Base-by-base conservation (phyloP, 2,329 filamentous ascomycete species). In the Conoideocrella luteorostrata region DNA sequence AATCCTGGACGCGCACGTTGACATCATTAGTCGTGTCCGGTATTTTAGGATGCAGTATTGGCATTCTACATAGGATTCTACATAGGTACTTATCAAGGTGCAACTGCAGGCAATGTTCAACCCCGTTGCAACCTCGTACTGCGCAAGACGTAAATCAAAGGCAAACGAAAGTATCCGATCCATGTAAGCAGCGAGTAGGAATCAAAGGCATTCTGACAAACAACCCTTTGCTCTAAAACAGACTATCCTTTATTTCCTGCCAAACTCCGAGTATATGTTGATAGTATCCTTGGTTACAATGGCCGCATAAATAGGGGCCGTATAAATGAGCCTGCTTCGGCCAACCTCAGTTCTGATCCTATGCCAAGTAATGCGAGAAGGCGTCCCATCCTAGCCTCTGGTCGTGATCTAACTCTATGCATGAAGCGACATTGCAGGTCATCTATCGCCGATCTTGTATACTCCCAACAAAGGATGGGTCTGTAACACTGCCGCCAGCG, bases 401-500 rank as follows among this genome's bases (percentile, higher is more conserved):
- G 24, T 32, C 29, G 37, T 36, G 13, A 13, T 36, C 30, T 36
- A 15, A n/a, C 22, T 35, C 30, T 24, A 23, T 21, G 21, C 4
- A 11, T 29, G 21, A n/a, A 18, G 39, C 15, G 24, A 18, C 20
- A 20, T 12, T 15, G 24, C 10, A 13, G 17, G 22, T 26, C 17
- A 20, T 56, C 48, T 59, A 65, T 57, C 60, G 58, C 47, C 60
- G 56, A 50, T 78, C 77, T 53, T 75, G 70, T 51, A 82, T 69
- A 60, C 78, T 82, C 51, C 78, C 77, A 26, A 80, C 75, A 56
- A 80, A 82, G 22, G 78, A 81, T 7, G 88, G 87, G 63, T 95
- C 93, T 68, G 86, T 94, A 50, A 97, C 85, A 67, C 89, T 95
- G 50, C 93, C 91, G 52, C 93, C 91, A 24, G 85, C 93, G 66